phyloP scores from a whole-genome alignment of 139 green algal genomes.

The Pycnococcus provasolii region DNA sequence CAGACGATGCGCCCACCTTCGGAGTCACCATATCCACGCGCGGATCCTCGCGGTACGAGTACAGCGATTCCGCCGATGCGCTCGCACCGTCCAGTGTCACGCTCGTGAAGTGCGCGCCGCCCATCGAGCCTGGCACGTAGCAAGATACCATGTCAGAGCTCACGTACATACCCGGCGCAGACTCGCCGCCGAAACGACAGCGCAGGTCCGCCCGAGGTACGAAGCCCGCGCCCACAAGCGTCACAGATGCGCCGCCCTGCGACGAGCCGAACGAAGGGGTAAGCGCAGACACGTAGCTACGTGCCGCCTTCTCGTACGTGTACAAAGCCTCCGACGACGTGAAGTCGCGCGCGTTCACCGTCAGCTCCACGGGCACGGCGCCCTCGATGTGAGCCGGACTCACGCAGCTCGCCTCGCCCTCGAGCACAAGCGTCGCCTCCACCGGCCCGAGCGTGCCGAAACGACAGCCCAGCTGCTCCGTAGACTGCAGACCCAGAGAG shows the following conservation, averaged over 20 bases:
- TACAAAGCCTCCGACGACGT: neutral
- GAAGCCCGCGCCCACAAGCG: neutral
- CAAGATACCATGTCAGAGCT: neutral
- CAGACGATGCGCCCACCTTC: neutral
- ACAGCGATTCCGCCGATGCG: neutral
- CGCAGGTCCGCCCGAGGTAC: neutral
- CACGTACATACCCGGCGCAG: neutral
- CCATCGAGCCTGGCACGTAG: neutral
- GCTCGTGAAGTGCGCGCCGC: neutral
- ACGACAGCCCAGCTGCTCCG: neutral
- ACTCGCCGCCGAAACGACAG: neutral
- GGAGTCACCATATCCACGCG: neutral
- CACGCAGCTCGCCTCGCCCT: neutral
- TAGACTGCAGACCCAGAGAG: neutral
- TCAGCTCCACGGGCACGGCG: constrained; percentile 6
- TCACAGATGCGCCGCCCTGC: neutral
- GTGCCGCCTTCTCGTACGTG: too few species aligned
- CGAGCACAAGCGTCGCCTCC: neutral
- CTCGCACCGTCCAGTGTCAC: neutral
- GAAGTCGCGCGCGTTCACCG: neutral
- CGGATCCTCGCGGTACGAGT: neutral
- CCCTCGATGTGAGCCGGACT: neutral
- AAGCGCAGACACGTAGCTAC: too few species aligned
- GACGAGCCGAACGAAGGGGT: neutral
- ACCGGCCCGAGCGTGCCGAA: constrained; percentile 11